Evolutionary conservation across 169 alveolate species (phyloP).

Genomic region (Cyclospora cayetanensis): DNA sequence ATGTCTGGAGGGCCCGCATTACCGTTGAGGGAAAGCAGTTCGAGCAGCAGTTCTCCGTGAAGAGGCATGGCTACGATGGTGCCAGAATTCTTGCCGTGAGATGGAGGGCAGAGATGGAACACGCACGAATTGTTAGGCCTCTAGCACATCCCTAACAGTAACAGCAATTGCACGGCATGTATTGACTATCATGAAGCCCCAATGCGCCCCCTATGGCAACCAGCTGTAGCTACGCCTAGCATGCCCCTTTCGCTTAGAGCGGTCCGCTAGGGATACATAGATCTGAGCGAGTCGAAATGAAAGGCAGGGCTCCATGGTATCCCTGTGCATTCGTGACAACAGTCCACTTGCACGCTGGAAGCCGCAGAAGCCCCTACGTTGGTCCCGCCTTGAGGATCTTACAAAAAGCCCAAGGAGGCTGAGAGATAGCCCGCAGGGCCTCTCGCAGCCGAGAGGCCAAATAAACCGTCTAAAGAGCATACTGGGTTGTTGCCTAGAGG

Average conservation of each 20-base stretch:
- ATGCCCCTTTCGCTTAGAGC: too few relatives aligned
- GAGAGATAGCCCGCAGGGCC: not conserved
- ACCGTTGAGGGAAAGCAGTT: constrained; percentile 56
- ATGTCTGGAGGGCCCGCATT: constrained; percentile 60
- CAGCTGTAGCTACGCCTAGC: too few relatives aligned
- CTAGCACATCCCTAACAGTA: not conserved
- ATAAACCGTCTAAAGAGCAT: too few relatives aligned
- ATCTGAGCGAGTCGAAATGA: too few relatives aligned
- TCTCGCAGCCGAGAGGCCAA: constrained; percentile 25
- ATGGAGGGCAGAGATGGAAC: constrained; percentile 52
- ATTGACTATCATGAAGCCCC: too few relatives aligned
- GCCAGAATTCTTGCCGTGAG: constrained; percentile 29
- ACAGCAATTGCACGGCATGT: too few relatives aligned
- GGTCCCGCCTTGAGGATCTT: too few relatives aligned
- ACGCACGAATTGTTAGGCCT: not conserved
- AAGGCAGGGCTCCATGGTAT: not conserved
- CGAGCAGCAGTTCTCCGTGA: constrained; percentile 65
- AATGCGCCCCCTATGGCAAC: too few relatives aligned
- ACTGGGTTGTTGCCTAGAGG: too few relatives aligned
- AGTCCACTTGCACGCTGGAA: not conserved
- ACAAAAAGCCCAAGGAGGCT: not conserved
- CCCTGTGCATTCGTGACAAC: not conserved
- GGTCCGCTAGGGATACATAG: too few relatives aligned
- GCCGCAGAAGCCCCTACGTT: not conserved
- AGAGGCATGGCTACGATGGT: constrained; percentile 55